These are phyloP conservation scores for Areca catechu DNA, from an alignment of 176 grass and related monocot species.

Conservation along the genomic window DNA sequence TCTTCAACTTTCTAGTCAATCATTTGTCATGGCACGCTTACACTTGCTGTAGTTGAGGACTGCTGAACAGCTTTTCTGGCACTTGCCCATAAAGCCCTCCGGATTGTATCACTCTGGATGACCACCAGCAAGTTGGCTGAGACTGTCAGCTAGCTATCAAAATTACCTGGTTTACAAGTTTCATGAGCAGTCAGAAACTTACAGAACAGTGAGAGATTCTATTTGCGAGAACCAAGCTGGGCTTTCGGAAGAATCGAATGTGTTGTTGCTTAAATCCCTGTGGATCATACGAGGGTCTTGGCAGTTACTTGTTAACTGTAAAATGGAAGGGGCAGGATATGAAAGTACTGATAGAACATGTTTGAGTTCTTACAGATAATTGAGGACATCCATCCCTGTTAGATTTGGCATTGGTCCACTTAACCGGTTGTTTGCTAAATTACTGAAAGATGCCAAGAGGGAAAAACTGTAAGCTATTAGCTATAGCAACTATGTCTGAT, in stretches of 20 bases:
- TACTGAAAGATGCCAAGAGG: conserved; percentile 33
- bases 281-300: conserved; percentile 1
- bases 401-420: conserved; percentile 66
- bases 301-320: not conserved
- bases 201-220: conserved; percentile 31
- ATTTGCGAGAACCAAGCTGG: conserved; percentile 58
- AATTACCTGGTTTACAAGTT: too few species aligned
- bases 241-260: conserved; percentile 42
- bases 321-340: not conserved
- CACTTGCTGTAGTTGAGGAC: conserved; percentile 68
- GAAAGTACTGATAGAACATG: not conserved
- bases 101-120: conserved; percentile 44
- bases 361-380: conserved; percentile 62
- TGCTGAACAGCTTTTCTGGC: conserved; percentile 39
- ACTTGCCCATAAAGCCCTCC: conserved; percentile 35
- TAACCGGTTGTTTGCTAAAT: conserved; percentile 78
- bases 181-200: conserved; percentile 11
- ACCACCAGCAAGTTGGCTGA: too few species aligned
- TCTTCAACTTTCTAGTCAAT: conserved; percentile 18
- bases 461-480: conserved; percentile 8
- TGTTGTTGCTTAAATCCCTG: conserved; percentile 87
- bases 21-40: conserved; percentile 21
- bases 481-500: too few species aligned
- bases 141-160: too few species aligned
- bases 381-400: conserved; percentile 43